Conservation (phyloP, 441 rosid genomes). For the Biscutella auriculata region DNA sequence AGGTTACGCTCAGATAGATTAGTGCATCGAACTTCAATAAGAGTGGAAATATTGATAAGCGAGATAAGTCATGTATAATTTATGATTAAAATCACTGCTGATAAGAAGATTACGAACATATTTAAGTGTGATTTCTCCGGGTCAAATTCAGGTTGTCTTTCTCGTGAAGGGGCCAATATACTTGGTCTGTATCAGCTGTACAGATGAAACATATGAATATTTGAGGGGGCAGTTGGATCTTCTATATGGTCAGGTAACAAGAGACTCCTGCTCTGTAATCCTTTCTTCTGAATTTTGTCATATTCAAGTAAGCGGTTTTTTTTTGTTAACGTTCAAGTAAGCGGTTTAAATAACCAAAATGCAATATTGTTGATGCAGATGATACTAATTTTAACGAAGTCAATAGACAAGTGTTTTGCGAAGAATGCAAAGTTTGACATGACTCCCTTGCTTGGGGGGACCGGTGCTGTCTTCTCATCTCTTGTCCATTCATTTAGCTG, state of each 20-base stretch:
- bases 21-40: not conserved
- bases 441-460: constrained; percentile 97
- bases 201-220: constrained; percentile 84
- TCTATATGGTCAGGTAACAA: constrained; percentile 84
- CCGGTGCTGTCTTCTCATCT: constrained; percentile 91
- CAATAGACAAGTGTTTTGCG: constrained; percentile 89
- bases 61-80: not conserved
- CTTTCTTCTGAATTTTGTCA: not conserved
- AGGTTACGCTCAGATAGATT: not conserved
- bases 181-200: constrained; percentile 92
- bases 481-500: constrained; percentile 89
- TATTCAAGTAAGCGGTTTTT: too few species aligned
- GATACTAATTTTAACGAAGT: constrained; percentile 90
- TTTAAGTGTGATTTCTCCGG: not conserved
- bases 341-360: constrained; percentile 14
- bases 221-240: constrained; percentile 84
- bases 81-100: not conserved
- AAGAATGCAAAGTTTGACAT: constrained; percentile 95
- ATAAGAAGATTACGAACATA: not conserved
- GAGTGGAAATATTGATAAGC: not conserved
- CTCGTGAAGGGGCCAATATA: constrained; percentile 96
- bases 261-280: not conserved
- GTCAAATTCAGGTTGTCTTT: constrained; percentile 65
- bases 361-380: constrained; percentile 48
- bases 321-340: not conserved